Percentiles rank a stretch among this genome's conserved stretches.
Evolutionary conservation across 1,139 yeast species (phyloP).

Genomic region (Pichia sp.): DNA sequence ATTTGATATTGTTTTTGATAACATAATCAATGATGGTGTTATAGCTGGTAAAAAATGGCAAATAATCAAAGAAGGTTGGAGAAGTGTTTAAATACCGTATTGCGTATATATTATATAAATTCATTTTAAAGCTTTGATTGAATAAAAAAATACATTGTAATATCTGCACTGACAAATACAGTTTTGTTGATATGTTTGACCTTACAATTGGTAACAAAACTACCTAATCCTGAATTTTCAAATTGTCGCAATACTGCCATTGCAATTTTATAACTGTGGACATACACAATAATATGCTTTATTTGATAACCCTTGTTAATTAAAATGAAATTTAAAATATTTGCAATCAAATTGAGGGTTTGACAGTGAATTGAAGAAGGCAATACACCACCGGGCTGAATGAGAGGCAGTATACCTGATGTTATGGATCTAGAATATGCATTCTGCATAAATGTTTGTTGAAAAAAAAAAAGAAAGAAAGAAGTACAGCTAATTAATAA

Average conservation of each 20-base stretch:
- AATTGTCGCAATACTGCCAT: constrained; percentile 3
- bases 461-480: neutral
- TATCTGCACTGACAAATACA: constrained; percentile 9
- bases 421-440: neutral
- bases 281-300: constrained; percentile 2
- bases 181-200: constrained; percentile 9
- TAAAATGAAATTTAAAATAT: constrained; percentile 36
- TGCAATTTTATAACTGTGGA: constrained; percentile 10
- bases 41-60: constrained; percentile 40
- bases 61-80: constrained; percentile 71
- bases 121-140: constrained; percentile 1
- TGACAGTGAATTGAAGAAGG: constrained; percentile 33
- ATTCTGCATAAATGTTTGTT: neutral
- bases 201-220: constrained; percentile 5
- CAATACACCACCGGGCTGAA: constrained; percentile 19
- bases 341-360: constrained; percentile 35
- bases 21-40: neutral
- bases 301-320: constrained; percentile 12
- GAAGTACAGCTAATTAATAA: no score
- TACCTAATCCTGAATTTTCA: constrained; percentile 6
- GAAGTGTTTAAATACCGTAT: constrained; percentile 36
- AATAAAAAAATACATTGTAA: constrained; percentile 2
- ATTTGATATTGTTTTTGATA: constrained; percentile 56
- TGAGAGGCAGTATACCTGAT: constrained; percentile 8
- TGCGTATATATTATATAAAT: neutral